Percentiles rank a stretch among this genome's conserved stretches.
These are phyloP conservation scores for Fusarium mundagurra DNA, from an alignment of 2,329 filamentous ascomycete species.

Conservation along the genomic window DNA sequence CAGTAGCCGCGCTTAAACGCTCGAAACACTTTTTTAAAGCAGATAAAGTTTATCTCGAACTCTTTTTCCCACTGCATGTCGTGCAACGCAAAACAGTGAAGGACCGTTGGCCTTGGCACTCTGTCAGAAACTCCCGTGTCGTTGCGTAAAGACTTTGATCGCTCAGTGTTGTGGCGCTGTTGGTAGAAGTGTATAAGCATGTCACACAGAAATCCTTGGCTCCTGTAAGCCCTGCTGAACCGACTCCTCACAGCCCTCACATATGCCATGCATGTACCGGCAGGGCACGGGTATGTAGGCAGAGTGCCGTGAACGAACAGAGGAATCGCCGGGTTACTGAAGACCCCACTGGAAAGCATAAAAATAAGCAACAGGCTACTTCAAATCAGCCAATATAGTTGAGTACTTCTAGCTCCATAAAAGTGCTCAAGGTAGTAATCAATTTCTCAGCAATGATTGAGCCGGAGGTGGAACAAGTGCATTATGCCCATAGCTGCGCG, in stretches of 20 bases:
- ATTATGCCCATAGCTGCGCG: constrained; percentile 19
- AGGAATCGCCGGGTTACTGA: constrained; percentile 22
- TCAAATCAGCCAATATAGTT: constrained; percentile 8
- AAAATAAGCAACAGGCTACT: not conserved
- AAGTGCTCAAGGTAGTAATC: constrained; percentile 1
- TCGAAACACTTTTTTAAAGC: constrained; percentile 21
- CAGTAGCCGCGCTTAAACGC: constrained; percentile 29
- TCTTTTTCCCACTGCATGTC: not conserved
- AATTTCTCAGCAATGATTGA: constrained; percentile 18
- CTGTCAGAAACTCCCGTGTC: constrained; percentile 4
- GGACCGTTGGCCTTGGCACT: constrained; percentile 17
- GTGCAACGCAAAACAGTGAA: constrained; percentile 10
- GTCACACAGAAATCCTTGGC: constrained; percentile 27
- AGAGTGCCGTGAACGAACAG: constrained; percentile 29
- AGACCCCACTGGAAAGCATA: constrained; percentile 7
- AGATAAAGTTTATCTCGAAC: constrained; percentile 8
- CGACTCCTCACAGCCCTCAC: constrained; percentile 16
- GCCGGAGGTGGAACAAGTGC: not conserved
- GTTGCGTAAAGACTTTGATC: constrained; percentile 6
- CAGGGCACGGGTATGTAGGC: constrained; percentile 36
- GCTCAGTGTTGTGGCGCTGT: constrained; percentile 12
- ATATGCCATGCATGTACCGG: constrained; percentile 38
- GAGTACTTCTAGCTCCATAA: constrained; percentile 13
- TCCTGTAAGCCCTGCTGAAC: constrained; percentile 18
- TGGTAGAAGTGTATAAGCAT: constrained; percentile 28